Percentiles rank a stretch among this genome's conserved stretches.
These are phyloP conservation scores for Myxozyma udenii DNA, from an alignment of 805 yeast species.

Conservation along the genomic window DNA sequence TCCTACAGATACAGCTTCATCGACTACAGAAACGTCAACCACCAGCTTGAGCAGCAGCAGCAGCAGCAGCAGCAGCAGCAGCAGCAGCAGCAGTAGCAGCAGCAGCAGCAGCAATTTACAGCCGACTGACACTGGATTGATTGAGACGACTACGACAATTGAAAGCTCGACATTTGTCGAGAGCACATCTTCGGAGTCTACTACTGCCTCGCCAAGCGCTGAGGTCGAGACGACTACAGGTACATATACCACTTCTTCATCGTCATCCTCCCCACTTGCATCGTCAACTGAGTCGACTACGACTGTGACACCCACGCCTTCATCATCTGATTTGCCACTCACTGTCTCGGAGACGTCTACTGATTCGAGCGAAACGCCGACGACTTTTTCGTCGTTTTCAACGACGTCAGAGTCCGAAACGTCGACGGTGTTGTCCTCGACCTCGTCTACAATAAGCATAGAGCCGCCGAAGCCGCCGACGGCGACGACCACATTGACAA, in stretches of 20 bases:
- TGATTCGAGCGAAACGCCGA: neutral
- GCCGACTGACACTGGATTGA: too few species aligned
- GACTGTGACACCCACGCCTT: too few species aligned
- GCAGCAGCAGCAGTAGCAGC: neutral
- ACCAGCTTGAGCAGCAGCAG: neutral
- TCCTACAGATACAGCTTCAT: neutral
- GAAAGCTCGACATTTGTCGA: too few species aligned
- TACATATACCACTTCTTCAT: too few species aligned
- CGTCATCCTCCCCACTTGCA: too few species aligned
- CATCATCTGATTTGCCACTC: too few species aligned
- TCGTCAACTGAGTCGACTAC: too few species aligned
- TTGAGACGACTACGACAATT: neutral
- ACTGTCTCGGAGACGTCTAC: too few species aligned
- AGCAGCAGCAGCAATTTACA: neutral
- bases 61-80: neutral
- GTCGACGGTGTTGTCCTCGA: slow-evolving; percentile 24
- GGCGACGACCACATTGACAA: neutral
- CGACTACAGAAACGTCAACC: neutral
- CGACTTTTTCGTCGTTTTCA: neutral
- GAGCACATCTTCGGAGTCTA: too few species aligned
- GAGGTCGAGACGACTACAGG: too few species aligned
- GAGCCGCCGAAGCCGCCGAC: neutral
- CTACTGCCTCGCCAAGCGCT: too few species aligned
- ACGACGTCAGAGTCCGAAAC: slow-evolving; percentile 2
- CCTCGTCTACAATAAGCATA: slow-evolving; percentile 1